These are phyloP conservation scores for Byssothecium circinans DNA, from an alignment of 2,329 filamentous ascomycete genomes.

Conservation along the genomic window DNA sequence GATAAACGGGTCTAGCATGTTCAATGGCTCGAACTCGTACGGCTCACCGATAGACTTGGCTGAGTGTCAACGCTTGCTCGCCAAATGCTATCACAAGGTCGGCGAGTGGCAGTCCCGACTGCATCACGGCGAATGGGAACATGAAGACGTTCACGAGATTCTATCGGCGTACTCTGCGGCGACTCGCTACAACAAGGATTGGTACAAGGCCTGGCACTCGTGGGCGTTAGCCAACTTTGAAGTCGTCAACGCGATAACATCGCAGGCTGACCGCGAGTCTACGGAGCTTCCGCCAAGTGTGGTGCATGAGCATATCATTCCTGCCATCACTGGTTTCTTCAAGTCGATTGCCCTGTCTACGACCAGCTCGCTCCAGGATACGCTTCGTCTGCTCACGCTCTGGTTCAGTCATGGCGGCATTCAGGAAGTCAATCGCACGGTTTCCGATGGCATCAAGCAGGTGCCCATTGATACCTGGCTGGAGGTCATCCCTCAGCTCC, in stretches of 20 bases:
- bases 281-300: constrained; percentile 65
- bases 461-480: constrained; percentile 99
- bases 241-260: constrained; percentile 81
- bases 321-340: constrained; percentile 94
- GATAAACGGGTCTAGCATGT: constrained; percentile 38
- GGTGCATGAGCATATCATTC: constrained; percentile 85
- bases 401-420: constrained; percentile 96
- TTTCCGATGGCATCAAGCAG: constrained; percentile 86
- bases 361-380: constrained; percentile 93
- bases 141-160: constrained; percentile 83
- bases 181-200: constrained; percentile 89
- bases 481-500: constrained; percentile 95
- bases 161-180: constrained; percentile 88
- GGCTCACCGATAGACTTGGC: constrained; percentile 45
- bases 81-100: constrained; percentile 93
- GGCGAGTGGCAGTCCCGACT: constrained; percentile 92
- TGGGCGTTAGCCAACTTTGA: constrained; percentile 99
- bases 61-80: constrained; percentile 71
- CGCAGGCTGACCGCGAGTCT: constrained; percentile 63
- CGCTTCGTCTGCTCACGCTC: constrained; percentile 83
- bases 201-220: constrained; percentile 99
- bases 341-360: constrained; percentile 91
- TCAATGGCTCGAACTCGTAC: constrained; percentile 28
- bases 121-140: constrained; percentile 86
- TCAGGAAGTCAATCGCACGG: constrained; percentile 81